Percentiles rank a stretch among this genome's conserved stretches.
These are phyloP conservation scores for Phialophora verrucosa DNA, from an alignment of 2,329 filamentous ascomycete species.

Conservation along the genomic window DNA sequence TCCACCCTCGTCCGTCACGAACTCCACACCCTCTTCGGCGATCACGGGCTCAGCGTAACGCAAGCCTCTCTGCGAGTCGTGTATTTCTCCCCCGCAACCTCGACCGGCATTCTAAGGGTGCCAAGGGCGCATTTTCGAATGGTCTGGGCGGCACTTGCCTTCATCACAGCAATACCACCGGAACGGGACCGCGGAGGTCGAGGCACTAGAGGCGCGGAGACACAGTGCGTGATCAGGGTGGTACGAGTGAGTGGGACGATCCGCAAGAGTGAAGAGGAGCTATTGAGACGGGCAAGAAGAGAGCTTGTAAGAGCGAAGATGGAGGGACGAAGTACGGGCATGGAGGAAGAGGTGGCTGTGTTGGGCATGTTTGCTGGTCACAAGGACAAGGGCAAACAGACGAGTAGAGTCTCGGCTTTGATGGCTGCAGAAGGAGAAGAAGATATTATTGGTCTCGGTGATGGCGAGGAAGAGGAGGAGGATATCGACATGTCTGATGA, in stretches of 20 bases:
- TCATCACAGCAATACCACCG: conserved; percentile 71
- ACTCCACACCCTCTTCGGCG: conserved; percentile 78
- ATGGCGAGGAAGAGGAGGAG: conserved; percentile 25
- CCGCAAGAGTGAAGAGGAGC: conserved; percentile 87
- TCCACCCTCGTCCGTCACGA: conserved; percentile 67
- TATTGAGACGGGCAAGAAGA: conserved; percentile 75
- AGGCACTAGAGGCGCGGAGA: background rate
- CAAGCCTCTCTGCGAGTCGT: conserved; percentile 66
- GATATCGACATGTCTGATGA: conserved; percentile 23
- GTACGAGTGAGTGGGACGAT: conserved; percentile 91
- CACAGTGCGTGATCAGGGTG: conserved; percentile 76
- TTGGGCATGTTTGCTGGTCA: conserved; percentile 13
- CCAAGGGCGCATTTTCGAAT: conserved; percentile 81
- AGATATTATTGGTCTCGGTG: conserved; percentile 20
- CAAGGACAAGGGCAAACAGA: conserved; percentile 10
- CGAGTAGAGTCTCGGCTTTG: background rate
- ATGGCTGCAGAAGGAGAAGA: conserved; percentile 22
- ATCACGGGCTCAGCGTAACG: conserved; percentile 71
- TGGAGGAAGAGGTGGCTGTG: conserved; percentile 2
- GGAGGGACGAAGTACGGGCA: conserved; percentile 21
- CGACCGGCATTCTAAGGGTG: conserved; percentile 87
- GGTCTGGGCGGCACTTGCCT: conserved; percentile 87
- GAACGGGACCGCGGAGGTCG: conserved; percentile 3
- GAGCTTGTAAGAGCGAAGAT: conserved; percentile 62
- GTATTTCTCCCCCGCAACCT: conserved; percentile 90